Evolutionary conservation across 225 moss, liverwort and hornwort species (phyloP), one percentile per base, ranked within the genome.

Genomic region (Polytrichum commune): DNA sequence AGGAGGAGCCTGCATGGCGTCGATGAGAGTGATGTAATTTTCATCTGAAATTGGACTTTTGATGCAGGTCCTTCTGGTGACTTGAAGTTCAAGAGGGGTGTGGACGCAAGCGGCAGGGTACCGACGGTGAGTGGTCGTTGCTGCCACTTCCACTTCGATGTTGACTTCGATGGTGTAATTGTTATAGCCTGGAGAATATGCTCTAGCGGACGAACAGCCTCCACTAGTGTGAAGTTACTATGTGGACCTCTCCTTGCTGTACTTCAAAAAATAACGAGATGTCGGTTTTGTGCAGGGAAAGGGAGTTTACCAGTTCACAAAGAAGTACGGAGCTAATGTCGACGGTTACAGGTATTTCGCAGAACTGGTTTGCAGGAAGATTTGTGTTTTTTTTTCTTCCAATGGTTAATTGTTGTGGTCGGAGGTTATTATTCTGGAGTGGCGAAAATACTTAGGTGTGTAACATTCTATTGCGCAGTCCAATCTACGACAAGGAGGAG

Each of bases 291-390:
- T 73, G 23, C 71, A 83, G 77, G 93, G 92, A 5, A 93, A 92
- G 81, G 96, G 96, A 28, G 93, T 97, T 7, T 97, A 97, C 69
- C 96, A 97, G 64, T 97, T 79, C 55, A 0, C 73, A 18, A 94
- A 94, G 81, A 97, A 97, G 78, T 97, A 97, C 66, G 96, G 96
- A 72, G 96, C 96, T 20, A 97, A 97, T 70, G 96, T 97, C 0
- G 96, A 97, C 69, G 96, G 96, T 5, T 97, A 97, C 75, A 87
- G 86, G 86, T 86, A 73, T 28, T 19, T 54, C 4, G 1, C 35
- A 20, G 23, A 18, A 5, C 19, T 18, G 26, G 4, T 57, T 29
- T 29, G 8, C 55, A 30, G 25, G 1, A 18, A 53, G 1, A 4
- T 1, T 63, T 4, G 16, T 79, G 54, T 26, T 26, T 75, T 28